Base-by-base conservation (phyloP, 495 filamentous ascomycete genomes). In the Talaromyces ruber region DNA sequence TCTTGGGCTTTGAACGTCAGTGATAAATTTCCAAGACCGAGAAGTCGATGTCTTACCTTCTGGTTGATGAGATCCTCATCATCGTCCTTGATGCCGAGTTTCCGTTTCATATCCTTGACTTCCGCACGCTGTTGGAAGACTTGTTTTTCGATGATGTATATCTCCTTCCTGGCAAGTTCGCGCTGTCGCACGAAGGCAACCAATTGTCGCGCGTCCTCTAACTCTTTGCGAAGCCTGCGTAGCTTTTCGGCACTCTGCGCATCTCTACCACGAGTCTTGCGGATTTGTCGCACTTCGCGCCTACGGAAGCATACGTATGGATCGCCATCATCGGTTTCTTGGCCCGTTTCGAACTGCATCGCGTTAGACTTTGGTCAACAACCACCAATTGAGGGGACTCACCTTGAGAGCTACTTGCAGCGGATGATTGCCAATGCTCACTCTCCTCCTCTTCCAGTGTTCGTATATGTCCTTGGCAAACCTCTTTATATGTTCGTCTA, bases 231-330 rank as follows among this genome's bases (percentile, higher is more conserved):
- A 65, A 98, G 79, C 67, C 88, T 88, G 77, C 92, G 92, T 64
- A 98, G 82, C 72, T 97, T 98, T 68, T 98, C 94, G 58, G 88
- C 89, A 66, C 91, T 93, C 69, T 96, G 93, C 18, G 90, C 89
- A 79, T 98, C 95, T 68, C 94, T 83, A 53, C 91, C 89, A 68
- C 94, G 87, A 32, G 94, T 98, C 76, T 97, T 98, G 65, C 94
- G 88, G 55, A 91, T 91, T 72, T 94, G 91, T 45, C 94, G 90
- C 34, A 96, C 90, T 72, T 98, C 94, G 51, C 95, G 90, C 60
- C 95, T 89, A 64, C 94, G 87, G 83, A 98, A 98, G 77, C 94
- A 98, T 71, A 98, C 93, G 72, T 95, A 98, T 59, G 94, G 95
- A 75, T 98, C 94, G 65, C 88, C 83, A 66, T 98, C 94, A 72